Evolutionary conservation across 2,329 filamentous ascomycete species (phyloP), one percentile per base, ranked within the genome.

Genomic region (Trichocomaceae sp.): DNA sequence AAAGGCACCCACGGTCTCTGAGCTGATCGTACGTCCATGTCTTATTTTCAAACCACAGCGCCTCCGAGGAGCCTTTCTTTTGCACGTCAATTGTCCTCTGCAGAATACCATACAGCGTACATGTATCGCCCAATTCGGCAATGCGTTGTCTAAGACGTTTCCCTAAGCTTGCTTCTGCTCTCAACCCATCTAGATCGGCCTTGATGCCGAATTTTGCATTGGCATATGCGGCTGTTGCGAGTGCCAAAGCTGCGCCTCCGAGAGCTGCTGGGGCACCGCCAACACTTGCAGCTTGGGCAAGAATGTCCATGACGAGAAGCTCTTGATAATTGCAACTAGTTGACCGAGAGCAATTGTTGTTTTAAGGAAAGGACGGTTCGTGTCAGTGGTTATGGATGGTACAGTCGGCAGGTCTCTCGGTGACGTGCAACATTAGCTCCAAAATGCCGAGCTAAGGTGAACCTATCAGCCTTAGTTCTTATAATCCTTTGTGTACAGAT

Each of bases 21-120:
- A 77, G 54, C 54, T 77, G 68, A 2, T 60, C 65, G 61, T 77
- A 79, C 2, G 72, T 77, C 75, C 75, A 78, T 3, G 66, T 72
- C 57, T 70, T 73, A 2, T 74, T 69, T 57, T 79, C 76, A 63
- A 78, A 78, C 75, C 75, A 78, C 9, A 78, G 60, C 3, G 72
- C 72, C 45, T 77, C 73, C 3, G 60, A 61, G 4, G 70, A 66
- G 19, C 67, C 69, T 15, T 68, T 64, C 2, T 67, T 67, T 31
- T 75, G 66, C 0, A 71, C 69, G 8, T 72, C 70, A 35, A 76
- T 67, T 0, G 70, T 69, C 22, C 67, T 64, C 57, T 73, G 66
- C 4, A 78, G 69, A 63, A 77, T 66, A 42, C 65, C 68, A 60
- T 77, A 78, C 12, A 76, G 57, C 1, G 72, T 72, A 23, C 66